Conservation (phyloP, 331 rosid species). For the Quercus tomentella region DNA sequence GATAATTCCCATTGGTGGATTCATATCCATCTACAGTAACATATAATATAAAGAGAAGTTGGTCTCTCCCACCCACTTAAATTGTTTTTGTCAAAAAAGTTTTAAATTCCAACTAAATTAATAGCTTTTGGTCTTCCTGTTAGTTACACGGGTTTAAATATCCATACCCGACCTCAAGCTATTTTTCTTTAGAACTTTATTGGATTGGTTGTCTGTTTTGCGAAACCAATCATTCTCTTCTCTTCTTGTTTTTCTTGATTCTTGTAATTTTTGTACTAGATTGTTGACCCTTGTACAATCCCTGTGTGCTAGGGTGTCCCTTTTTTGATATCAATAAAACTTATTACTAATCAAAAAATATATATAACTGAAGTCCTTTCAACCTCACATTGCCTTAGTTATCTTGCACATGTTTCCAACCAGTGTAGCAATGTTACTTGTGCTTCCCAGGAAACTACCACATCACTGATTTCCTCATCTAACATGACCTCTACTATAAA, state of each 20-base stretch:
- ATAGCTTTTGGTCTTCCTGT: not conserved
- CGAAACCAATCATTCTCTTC: too few relatives aligned
- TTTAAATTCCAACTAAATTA: not conserved
- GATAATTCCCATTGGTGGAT: not conserved
- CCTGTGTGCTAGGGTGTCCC: too few relatives aligned
- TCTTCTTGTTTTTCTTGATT: too few relatives aligned
- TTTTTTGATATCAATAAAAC: too few relatives aligned
- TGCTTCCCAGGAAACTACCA: not conserved
- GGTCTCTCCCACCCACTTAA: not conserved
- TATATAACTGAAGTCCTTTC: not conserved
- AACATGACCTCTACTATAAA: not conserved
- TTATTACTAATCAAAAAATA: too few relatives aligned
- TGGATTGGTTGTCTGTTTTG: too few relatives aligned
- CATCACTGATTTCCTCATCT: not conserved
- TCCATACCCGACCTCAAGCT: too few relatives aligned
- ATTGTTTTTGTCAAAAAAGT: not conserved
- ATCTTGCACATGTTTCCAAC: not conserved
- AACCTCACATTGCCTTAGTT: not conserved
- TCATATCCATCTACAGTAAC: not conserved
- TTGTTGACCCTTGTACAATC: too few relatives aligned
- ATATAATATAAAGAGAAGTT: not conserved
- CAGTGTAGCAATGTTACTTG: not conserved
- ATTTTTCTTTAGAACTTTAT: too few relatives aligned
- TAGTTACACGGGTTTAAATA: not conserved
- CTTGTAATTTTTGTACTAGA: too few relatives aligned